Evolutionary conservation across 805 yeast species (phyloP).

Genomic region (Hanseniaspora vineae): DNA sequence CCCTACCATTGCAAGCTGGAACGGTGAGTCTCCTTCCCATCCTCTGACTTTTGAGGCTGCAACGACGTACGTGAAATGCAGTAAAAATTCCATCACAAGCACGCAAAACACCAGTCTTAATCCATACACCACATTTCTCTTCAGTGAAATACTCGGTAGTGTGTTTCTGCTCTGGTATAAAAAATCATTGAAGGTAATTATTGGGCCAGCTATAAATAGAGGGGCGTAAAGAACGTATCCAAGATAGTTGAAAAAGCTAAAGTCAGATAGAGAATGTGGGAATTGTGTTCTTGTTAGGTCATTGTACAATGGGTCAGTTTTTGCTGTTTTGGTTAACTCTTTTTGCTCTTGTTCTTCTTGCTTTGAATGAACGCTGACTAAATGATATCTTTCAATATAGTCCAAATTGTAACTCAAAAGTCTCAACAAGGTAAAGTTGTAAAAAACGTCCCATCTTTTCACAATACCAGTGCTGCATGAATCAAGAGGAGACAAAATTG

Average conservation of each 20-base stretch:
- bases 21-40: conserved; percentile 82
- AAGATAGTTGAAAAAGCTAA: conserved; percentile 50
- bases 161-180: conserved; percentile 54
- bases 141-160: conserved; percentile 44
- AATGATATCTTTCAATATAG: conserved; percentile 33
- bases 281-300: conserved; percentile 58
- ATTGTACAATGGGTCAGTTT: conserved; percentile 20
- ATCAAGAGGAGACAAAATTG: conserved; percentile 42
- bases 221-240: conserved; percentile 81
- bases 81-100: conserved; percentile 73
- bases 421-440: conserved; percentile 77
- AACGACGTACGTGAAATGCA: conserved; percentile 85
- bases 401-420: conserved; percentile 78
- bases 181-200: conserved; percentile 84
- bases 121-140: conserved; percentile 47
- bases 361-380: conserved; percentile 2
- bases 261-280: conserved; percentile 48
- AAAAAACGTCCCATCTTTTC: conserved; percentile 90
- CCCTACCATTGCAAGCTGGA: conserved; percentile 91
- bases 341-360: conserved; percentile 6
- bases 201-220: conserved; percentile 88
- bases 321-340: conserved; percentile 14
- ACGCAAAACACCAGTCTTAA: conserved; percentile 60
- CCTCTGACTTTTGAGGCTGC: conserved; percentile 85
- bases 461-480: conserved; percentile 59